Base-by-base conservation (phyloP, 305 asterid species). In the Ilex paraguariensis region DNA sequence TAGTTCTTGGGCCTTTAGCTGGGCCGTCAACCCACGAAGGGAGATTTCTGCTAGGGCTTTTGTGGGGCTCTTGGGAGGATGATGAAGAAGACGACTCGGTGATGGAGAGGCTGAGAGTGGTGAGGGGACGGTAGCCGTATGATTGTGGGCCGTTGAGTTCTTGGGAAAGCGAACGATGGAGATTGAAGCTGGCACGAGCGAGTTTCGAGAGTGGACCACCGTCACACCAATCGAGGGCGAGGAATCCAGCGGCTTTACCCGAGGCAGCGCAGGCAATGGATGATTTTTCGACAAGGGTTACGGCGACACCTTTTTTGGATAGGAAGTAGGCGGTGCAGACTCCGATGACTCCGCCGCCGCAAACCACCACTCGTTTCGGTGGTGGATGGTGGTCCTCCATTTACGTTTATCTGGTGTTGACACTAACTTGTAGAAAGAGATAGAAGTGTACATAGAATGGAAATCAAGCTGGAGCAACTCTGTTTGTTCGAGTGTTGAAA, bases 281-380 rank as follows among this genome's bases (percentile, higher is more conserved):
- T 2, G 97, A 87, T 77, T 89, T 70, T 57, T 91, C 97, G 48
- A 91, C 72, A 48, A 91, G 83, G 2, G 97, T 91, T 42, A 91
- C 95, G 57, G 76, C 50, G 68, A 89, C 95, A 66, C 92, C 89
- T 16, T 67, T 73, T 71, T 88, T 79, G 56, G 97, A 82, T 33
- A 87, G 17, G 79, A 84, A 91, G 66, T 88, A 91, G 21, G 98
- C 96, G 49, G 89, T 76, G 95, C 92, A 88, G 7, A 83, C 95
- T 31, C 98, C 95, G 79, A 91, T 88, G 11, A 88, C 76, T 4
- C 98, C 95, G 31, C 98, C 95, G 75, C 97, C 97, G 86, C 96
- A 88, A 16, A 91, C 95, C 58, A 85, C 87, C 54, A 88, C 95
- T 36, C 70, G 70, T 48, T 82, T 82, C 2, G 87, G 79, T 32